A percentile compares a stretch with the other conserved stretches of the same genome.
Evolutionary conservation across 768 basidiomycete species (phyloP).

Genomic region (Suillus decipiens): DNA sequence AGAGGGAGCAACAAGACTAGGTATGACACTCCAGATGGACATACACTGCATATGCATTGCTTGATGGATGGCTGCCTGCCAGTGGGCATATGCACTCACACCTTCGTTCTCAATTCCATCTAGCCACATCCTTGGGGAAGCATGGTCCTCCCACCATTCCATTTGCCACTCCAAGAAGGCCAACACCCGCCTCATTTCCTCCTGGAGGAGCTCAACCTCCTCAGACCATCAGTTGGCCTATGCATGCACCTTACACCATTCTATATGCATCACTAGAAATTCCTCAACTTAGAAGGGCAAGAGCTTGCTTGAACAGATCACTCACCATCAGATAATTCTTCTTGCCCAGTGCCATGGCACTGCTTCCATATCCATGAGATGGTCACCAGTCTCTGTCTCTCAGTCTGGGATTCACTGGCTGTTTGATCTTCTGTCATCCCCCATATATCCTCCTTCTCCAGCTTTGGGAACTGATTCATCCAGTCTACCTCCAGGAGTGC

Average conservation of each 20-base stretch:
- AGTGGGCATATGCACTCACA: no score
- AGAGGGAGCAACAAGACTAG: background rate
- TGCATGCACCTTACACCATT: background rate
- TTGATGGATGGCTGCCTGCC: no score
- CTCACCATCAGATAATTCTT: no score
- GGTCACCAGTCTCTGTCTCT: no score
- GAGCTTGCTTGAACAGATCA: background rate
- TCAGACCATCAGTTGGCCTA: background rate
- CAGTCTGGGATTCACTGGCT: no score
- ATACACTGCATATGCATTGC: background rate
- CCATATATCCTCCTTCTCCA: no score
- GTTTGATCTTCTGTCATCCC: no score
- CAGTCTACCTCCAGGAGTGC: no score
- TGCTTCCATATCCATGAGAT: no score
- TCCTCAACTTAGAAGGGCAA: background rate
- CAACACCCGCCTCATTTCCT: background rate
- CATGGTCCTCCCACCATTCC: background rate
- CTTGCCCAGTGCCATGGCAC: no score
- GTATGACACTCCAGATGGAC: background rate
- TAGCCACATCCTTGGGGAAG: background rate
- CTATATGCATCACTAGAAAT: background rate
- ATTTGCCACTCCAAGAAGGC: constrained; percentile 4
- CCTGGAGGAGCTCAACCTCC: constrained; percentile 4
- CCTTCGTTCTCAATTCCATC: background rate
- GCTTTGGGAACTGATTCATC: no score